Evolutionary conservation across 257 asterid species (phyloP).

Genomic region (Nyctanthes arbortristis): DNA sequence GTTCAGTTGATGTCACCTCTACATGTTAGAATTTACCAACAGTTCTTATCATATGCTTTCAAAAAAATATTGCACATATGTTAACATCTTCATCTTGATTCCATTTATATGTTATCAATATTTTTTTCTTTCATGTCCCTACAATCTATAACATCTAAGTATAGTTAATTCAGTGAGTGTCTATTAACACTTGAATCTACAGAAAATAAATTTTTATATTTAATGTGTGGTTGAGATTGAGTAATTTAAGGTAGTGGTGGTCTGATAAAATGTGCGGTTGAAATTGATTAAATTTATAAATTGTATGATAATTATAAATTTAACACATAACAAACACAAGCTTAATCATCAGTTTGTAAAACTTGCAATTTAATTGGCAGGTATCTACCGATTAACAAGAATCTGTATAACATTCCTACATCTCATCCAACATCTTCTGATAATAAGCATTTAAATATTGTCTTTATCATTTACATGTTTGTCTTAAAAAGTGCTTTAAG

Average conservation of each 20-base stretch:
- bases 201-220: too few species aligned
- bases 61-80: background rate
- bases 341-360: background rate
- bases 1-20: background rate
- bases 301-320: too few species aligned
- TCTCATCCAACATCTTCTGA: background rate
- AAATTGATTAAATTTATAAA: too few species aligned
- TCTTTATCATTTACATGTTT: too few species aligned
- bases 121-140: background rate
- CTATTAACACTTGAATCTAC: too few species aligned
- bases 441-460: background rate
- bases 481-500: background rate
- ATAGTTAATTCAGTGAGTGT: background rate
- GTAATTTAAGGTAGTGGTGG: too few species aligned
- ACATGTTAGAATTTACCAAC: background rate
- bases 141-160: background rate
- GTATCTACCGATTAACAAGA: background rate
- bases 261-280: too few species aligned
- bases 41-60: background rate
- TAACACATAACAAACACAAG: too few species aligned
- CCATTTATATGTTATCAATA: constrained; percentile 1
- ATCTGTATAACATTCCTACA: background rate
- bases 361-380: background rate
- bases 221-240: too few species aligned
- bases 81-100: background rate